Percentiles rank a stretch among this genome's conserved stretches.
Evolutionary conservation across 2,329 filamentous ascomycete genomes (phyloP).

Genomic region (Neophaeococcomyces aloes): DNA sequence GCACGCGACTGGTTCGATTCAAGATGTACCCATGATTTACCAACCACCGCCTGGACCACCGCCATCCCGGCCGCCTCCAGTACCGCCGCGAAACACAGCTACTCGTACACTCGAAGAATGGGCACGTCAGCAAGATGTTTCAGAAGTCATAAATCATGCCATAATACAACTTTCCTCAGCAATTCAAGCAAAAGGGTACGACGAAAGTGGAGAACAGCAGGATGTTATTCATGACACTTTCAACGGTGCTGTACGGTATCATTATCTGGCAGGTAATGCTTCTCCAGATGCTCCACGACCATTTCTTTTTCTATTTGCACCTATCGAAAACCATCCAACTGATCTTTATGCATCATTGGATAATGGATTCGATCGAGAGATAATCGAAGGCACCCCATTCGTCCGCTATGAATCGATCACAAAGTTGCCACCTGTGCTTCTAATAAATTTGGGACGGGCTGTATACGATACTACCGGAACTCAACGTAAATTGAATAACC

Average conservation of each 20-base stretch:
- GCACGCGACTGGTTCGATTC: slow-evolving; percentile 4
- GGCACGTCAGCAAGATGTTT: slow-evolving; percentile 81
- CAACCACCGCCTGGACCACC: slow-evolving; percentile 30
- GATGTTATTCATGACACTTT: slow-evolving; percentile 64
- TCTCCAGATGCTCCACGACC: slow-evolving; percentile 27
- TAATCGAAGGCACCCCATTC: slow-evolving; percentile 50
- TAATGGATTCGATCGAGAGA: slow-evolving; percentile 70
- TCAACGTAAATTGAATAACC: slow-evolving; percentile 62
- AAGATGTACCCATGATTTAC: slow-evolving; percentile 16
- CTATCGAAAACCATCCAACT: slow-evolving; percentile 35
- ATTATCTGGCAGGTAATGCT: slow-evolving; percentile 21
- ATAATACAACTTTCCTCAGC: slow-evolving; percentile 84
- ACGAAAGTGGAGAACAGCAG: slow-evolving; percentile 62
- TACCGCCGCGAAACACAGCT: slow-evolving; percentile 41
- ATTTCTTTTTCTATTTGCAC: slow-evolving; percentile 53
- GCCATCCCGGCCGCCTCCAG: too few relatives aligned
- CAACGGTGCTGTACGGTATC: slow-evolving; percentile 30
- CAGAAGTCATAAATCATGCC: slow-evolving; percentile 88
- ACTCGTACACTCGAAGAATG: slow-evolving; percentile 36
- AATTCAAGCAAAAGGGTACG: slow-evolving; percentile 58
- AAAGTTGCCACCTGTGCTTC: slow-evolving; percentile 70
- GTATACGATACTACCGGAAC: slow-evolving; percentile 54
- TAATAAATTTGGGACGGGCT: slow-evolving; percentile 79
- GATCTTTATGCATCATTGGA: slow-evolving; percentile 79
- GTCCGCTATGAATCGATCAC: slow-evolving; percentile 68